Conservation (phyloP, 2,329 filamentous ascomycete species). For the Trichoderma cornu-damae region DNA sequence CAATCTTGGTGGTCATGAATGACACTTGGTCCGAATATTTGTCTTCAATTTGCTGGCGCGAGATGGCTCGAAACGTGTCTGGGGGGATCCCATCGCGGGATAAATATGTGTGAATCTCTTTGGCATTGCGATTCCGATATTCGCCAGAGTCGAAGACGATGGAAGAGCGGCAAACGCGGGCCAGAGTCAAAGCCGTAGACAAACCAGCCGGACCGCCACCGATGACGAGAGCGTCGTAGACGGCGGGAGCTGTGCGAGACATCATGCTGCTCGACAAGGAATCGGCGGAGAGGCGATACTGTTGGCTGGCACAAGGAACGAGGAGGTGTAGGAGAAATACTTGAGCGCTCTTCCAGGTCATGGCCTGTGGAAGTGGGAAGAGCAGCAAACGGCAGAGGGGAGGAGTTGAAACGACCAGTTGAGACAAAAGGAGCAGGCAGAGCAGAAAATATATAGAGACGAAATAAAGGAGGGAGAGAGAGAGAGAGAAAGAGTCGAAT, state of each 20-base stretch:
- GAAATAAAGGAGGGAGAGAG: no score
- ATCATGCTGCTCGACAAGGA: neutral
- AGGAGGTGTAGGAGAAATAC: neutral
- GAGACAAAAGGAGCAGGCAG: no score
- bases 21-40: constrained; percentile 34
- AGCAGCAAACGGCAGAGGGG: neutral
- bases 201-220: constrained; percentile 48
- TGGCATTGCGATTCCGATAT: constrained; percentile 46
- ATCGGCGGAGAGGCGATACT: neutral
- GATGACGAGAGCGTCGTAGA: constrained; percentile 44
- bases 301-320: neutral
- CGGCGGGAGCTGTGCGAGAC: neutral
- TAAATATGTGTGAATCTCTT: constrained; percentile 45
- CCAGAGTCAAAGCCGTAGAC: constrained; percentile 42
- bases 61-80: constrained; percentile 33
- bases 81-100: constrained; percentile 38
- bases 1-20: constrained; percentile 4
- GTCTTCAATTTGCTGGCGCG: constrained; percentile 30
- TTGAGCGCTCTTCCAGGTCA: neutral
- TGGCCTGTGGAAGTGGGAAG: neutral
- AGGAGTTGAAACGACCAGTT: no score
- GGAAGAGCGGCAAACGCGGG: constrained; percentile 44
- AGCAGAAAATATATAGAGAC: neutral
- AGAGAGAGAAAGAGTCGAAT: neutral
- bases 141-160: constrained; percentile 46